A percentile compares a stretch with the other conserved stretches of the same genome.
phyloP scores from a whole-genome alignment of 2,329 filamentous ascomycete genomes.

The Zasmidium cellare region DNA sequence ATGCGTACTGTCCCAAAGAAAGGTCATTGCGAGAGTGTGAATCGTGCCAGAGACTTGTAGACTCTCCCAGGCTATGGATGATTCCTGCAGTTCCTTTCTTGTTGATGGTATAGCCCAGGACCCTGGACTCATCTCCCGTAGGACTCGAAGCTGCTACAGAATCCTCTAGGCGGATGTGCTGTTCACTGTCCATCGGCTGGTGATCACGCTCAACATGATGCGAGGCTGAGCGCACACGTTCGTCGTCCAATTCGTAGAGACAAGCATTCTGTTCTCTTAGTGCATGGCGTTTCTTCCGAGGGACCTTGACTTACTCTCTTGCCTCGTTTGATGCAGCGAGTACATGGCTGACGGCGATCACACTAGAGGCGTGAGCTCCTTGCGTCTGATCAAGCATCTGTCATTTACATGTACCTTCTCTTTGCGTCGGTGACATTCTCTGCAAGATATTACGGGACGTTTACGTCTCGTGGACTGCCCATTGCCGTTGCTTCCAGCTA shows the following conservation, averaged over 20 bases:
- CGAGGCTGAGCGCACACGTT: not conserved
- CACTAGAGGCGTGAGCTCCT: not conserved
- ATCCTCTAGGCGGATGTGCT: no score
- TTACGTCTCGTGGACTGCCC: not conserved
- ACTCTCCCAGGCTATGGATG: not conserved
- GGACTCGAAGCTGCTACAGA: not conserved
- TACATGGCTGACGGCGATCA: slow-evolving; percentile 1
- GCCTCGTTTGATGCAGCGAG: not conserved
- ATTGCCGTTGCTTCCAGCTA: no score
- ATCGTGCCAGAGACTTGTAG: not conserved
- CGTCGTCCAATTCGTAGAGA: not conserved
- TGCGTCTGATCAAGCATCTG: not conserved
- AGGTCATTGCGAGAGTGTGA: not conserved
- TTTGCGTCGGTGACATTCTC: slow-evolving; percentile 1
- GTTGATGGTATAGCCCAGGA: not conserved
- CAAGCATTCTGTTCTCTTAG: not conserved
- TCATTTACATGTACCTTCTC: not conserved
- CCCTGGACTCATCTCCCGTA: not conserved
- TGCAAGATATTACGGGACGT: not conserved
- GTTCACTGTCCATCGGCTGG: no score
- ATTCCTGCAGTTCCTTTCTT: not conserved
- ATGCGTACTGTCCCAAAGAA: not conserved
- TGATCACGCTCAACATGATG: no score
- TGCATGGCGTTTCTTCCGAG: not conserved
- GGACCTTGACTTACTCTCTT: not conserved